Evolutionary conservation across 768 basidiomycete genomes (phyloP).

Genomic region (Mycena pura): DNA sequence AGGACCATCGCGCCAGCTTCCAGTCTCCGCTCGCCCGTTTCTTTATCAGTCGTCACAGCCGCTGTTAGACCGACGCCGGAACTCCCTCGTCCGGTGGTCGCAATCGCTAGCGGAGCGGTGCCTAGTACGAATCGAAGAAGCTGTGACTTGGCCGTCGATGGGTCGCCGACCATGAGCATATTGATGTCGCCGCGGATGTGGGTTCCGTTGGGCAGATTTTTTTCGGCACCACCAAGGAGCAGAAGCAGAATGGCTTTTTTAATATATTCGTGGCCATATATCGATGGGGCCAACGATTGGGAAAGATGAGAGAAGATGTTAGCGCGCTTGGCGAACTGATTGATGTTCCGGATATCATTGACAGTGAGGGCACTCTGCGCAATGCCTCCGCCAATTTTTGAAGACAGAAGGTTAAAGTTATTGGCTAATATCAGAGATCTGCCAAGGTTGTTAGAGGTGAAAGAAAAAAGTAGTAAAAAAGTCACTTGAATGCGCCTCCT

Average conservation of each 20-base stretch:
- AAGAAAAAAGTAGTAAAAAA: constrained; percentile 19
- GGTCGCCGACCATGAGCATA: constrained; percentile 98
- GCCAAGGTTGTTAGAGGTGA: constrained; percentile 19
- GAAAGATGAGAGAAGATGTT: constrained; percentile 90
- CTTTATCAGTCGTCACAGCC: constrained; percentile 97
- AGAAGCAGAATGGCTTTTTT: constrained; percentile 93
- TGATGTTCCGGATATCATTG: constrained; percentile 94
- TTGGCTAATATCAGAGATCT: constrained; percentile 95
- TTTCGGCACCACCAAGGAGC: constrained; percentile 95
- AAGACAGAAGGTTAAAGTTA: constrained; percentile 92
- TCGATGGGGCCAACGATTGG: constrained; percentile 95
- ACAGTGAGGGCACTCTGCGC: constrained; percentile 92
- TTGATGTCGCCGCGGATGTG: constrained; percentile 99
- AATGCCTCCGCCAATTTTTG: constrained; percentile 94
- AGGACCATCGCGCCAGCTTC: constrained; percentile 99
- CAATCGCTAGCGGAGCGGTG: constrained; percentile 96
- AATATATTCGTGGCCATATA: constrained; percentile 95
- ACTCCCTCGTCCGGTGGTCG: constrained; percentile 96
- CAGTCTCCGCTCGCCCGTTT: constrained; percentile 94
- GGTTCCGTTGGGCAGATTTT: constrained; percentile 96
- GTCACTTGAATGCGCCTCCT: constrained; percentile 92
- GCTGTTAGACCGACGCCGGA: constrained; percentile 99
- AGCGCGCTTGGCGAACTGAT: constrained; percentile 87
- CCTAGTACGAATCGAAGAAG: constrained; percentile 94
- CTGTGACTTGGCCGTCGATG: constrained; percentile 98